Evolutionary conservation across 352 stramenopile genomes (phyloP), one percentile per base, ranked within the genome.

Genomic region (Albugo candida): DNA sequence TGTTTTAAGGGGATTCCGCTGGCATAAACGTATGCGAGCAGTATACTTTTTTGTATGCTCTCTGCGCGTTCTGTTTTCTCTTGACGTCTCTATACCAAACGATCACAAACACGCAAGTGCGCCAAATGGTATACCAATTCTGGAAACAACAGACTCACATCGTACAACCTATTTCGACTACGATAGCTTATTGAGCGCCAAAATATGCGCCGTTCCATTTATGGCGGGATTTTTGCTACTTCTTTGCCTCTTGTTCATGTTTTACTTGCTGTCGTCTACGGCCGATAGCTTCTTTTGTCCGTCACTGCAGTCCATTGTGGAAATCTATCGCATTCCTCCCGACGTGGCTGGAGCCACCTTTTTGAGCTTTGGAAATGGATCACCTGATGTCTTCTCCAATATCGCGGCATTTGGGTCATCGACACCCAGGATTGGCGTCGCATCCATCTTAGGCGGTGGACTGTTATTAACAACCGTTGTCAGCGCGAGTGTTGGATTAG

Each of bases 251-350:
- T 31, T 31, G 24, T 31, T 31, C 24, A 31, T 88, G 44, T 52
- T 88, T 11, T 88, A 85, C 47, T 53, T 88, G 31, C 58, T 85
- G 20, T 85, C 72, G 57, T 85, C 75, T 20, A 88, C 75, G 2
- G 75, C 75, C 43, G 75, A 88, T 54, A 63, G 74, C 50, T 88
- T 88, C 54, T 88, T 88, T 56, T 83, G 68, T 40, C 75, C 75
- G 0, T 62, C 76, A 36, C 53, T 85, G 8, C 76, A 88, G 51
- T 60, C 66, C 2, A 80, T 88, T 19, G 72, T 88, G 17, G 72
- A 83, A 42, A 77, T 80, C 55, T 83, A 80, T 52, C 70, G 59
- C 5, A 78, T 87, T 39, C 74, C 71, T 20, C 69, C 74, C 1
- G 70, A 83, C 19, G 63, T 87, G 19, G 71, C 74, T 0, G 74